phyloP scores from a whole-genome alignment of 257 asterid genomes.

The Solanum sejunctum region DNA sequence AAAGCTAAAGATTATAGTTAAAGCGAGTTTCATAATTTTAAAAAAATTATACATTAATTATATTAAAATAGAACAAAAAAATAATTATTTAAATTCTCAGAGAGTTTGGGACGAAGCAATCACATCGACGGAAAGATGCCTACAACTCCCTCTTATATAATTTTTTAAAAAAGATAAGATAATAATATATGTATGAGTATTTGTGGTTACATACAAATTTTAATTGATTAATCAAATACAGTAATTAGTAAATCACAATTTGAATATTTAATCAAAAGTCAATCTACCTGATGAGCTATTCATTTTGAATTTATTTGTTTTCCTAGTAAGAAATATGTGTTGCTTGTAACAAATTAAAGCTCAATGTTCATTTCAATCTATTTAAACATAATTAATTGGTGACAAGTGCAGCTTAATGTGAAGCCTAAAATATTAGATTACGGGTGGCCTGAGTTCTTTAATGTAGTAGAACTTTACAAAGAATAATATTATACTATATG shows the following conservation, averaged over 20 bases:
- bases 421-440: neutral
- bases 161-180: too few species aligned
- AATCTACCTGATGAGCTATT: neutral
- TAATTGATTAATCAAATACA: too few species aligned
- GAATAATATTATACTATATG: neutral
- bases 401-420: neutral
- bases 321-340: neutral
- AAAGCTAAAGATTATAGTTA: too few species aligned
- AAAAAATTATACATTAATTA: too few species aligned
- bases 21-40: too few species aligned
- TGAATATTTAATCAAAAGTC: neutral
- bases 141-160: too few species aligned
- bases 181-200: too few species aligned
- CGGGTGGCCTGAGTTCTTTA: neutral
- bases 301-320: neutral
- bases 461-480: neutral
- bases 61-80: too few species aligned
- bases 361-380: neutral
- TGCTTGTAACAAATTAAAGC: neutral
- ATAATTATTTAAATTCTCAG: too few species aligned
- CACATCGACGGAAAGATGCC: too few species aligned
- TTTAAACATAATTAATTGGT: neutral
- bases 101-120: too few species aligned
- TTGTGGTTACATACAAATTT: too few species aligned
- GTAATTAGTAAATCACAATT: neutral